Percentiles rank a stretch among this genome's conserved stretches.
Conservation (phyloP, 148 eudicot genomes). For the Simmondsia chinensis region DNA sequence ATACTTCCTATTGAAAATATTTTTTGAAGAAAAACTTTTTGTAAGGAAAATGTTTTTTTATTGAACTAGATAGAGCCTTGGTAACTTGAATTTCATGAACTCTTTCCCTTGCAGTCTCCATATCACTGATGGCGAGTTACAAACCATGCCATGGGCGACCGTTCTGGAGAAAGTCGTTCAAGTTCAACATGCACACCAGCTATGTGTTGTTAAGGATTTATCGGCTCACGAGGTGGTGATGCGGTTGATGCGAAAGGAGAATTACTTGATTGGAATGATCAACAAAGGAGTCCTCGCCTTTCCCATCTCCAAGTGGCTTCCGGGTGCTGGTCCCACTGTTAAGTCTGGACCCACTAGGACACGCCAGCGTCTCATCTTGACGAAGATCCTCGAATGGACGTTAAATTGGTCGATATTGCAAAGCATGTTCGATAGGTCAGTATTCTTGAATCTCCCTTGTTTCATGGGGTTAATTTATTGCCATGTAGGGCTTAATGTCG, state of each 20-base stretch:
- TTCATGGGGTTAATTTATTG: too few relatives aligned
- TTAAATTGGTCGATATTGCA: constrained; percentile 94
- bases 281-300: constrained; percentile 90
- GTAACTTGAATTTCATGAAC: too few relatives aligned
- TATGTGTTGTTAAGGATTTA: constrained; percentile 84
- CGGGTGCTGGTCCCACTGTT: constrained; percentile 71
- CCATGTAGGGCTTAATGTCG: too few relatives aligned
- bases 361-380: constrained; percentile 42
- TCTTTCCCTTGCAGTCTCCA: constrained; percentile 64
- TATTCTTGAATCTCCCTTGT: too few relatives aligned
- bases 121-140: constrained; percentile 76
- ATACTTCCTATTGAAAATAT: too few relatives aligned
- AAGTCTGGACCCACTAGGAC: constrained; percentile 42
- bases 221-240: constrained; percentile 83
- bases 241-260: constrained; percentile 96
- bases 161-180: constrained; percentile 80
- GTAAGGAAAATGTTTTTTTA: too few relatives aligned
- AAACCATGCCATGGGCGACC: constrained; percentile 86
- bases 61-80: too few relatives aligned
- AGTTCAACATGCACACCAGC: constrained; percentile 53
- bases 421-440: constrained; percentile 96
- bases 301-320: constrained; percentile 78
- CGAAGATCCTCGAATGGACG: constrained; percentile 98
- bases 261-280: constrained; percentile 95
- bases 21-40: too few relatives aligned